These are phyloP conservation scores for Fusarium mangiferae DNA, from an alignment of 2,329 filamentous ascomycete genomes.

Conservation along the genomic window DNA sequence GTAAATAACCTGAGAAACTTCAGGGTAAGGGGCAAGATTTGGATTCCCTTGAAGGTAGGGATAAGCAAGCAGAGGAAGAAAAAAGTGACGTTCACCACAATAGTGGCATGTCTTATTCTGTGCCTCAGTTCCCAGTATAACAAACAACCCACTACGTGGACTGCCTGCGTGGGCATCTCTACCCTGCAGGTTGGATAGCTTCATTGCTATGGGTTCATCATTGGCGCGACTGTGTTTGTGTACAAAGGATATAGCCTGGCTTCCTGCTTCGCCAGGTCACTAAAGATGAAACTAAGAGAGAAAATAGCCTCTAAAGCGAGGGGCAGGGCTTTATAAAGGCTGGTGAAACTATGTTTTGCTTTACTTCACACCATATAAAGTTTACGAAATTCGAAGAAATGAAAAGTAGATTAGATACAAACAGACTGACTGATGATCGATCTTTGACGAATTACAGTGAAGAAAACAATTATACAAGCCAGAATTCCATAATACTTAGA, in stretches of 20 bases:
- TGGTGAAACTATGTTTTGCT: neutral
- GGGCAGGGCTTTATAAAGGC: neutral
- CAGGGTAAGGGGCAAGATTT: neutral
- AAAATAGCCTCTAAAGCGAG: neutral
- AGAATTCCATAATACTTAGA: conserved; percentile 3
- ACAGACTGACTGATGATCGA: neutral
- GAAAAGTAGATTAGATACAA: neutral
- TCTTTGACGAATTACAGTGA: neutral
- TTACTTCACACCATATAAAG: neutral
- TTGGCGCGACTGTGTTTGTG: neutral
- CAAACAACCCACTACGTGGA: neutral
- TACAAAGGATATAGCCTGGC: neutral
- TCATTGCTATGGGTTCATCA: neutral
- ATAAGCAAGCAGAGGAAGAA: neutral
- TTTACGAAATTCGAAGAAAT: neutral
- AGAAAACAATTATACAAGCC: neutral
- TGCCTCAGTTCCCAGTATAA: neutral
- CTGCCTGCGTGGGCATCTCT: neutral
- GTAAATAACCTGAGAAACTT: neutral
- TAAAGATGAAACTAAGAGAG: neutral
- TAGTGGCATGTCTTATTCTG: too few relatives aligned
- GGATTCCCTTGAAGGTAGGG: neutral
- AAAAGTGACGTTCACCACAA: neutral
- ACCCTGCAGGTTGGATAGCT: neutral
- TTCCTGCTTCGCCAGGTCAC: neutral